Base-by-base conservation (phyloP, 2,329 filamentous ascomycete genomes). In the Magnaporthales sp. region DNA sequence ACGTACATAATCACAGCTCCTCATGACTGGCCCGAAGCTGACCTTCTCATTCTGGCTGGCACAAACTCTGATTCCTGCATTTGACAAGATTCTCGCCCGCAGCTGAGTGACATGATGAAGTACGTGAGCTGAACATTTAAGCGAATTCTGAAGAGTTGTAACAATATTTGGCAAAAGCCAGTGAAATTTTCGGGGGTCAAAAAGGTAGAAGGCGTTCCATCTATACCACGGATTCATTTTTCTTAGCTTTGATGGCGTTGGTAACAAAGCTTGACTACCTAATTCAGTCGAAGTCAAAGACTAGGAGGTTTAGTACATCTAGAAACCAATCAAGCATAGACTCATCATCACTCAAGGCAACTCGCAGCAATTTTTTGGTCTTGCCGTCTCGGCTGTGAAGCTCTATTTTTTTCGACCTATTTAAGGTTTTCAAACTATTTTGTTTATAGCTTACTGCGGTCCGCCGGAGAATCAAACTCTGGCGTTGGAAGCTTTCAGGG, bases 31-130 rank as follows among this genome's bases (percentile, higher is more conserved):
- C 27, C 95, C 95, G 70, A 99, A 99, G 86, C 86, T 99, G 68
- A 95, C 98, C 70, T 99, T 99, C 84, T 97, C 93, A 69, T 99
- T 99, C 89, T 99, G 95, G 95, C 88, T 99, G 76, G 95, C 95
- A 67, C 95, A 99, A 84, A 98, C 95, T 31, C 84, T 99, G 74
- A 99, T 99, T 76, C 95, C 95, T 65, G 90, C 93, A 54, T 98
- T 98, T 78, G 91, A 88, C 72, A 76, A 72, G 67, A 79, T 79
- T 70, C 73, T 84, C 67, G 72, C 72, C 5, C 66, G 75, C 74
- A 54, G 54, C 26, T 68, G 26, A 24, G 54, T 26, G 26, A 19
- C 11, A 27, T 60, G 22, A 4, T 19, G 2, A 22, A 15, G 56
- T 9, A 27, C 7, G n/a, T n/a, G 56, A 15, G 7, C 6, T 26